These are phyloP conservation scores for Dianthus caryophyllus DNA, from an alignment of 148 eudicot genomes.

Conservation along the genomic window DNA sequence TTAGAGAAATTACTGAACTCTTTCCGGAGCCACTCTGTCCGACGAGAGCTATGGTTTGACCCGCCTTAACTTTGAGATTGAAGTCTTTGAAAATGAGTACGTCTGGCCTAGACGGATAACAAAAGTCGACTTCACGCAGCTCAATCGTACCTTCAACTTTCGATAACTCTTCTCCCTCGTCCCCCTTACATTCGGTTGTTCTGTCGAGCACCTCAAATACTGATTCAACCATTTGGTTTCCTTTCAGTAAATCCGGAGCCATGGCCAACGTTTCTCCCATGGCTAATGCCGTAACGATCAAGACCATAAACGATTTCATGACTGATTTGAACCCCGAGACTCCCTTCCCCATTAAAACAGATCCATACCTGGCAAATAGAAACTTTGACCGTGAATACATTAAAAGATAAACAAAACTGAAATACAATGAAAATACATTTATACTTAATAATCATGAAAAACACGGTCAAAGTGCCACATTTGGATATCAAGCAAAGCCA, in stretches of 20 bases:
- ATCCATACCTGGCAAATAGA: slow-evolving; percentile 79
- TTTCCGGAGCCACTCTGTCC: slow-evolving; percentile 98
- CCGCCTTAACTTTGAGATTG: slow-evolving; percentile 55
- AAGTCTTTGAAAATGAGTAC: slow-evolving; percentile 64
- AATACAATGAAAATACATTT: too few species aligned
- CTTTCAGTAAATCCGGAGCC: slow-evolving; percentile 93
- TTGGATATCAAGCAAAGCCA: too few species aligned
- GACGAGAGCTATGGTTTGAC: slow-evolving; percentile 86
- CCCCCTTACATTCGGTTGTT: slow-evolving; percentile 49
- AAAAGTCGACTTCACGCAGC: slow-evolving; percentile 63
- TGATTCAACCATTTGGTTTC: slow-evolving; percentile 91
- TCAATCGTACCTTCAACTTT: slow-evolving; percentile 75
- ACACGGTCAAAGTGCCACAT: too few species aligned
- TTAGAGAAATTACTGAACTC: slow-evolving; percentile 80
- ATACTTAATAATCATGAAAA: too few species aligned
- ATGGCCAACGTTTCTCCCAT: slow-evolving; percentile 95
- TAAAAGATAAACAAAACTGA: too few species aligned
- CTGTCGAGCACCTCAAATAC: slow-evolving; percentile 87
- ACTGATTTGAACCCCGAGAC: slow-evolving; percentile 73
- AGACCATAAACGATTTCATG: slow-evolving; percentile 93
- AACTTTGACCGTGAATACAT: too few species aligned
- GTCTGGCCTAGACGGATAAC: slow-evolving; percentile 91
- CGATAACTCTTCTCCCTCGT: slow-evolving; percentile 65
- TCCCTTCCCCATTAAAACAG: slow-evolving; percentile 79
- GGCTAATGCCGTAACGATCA: slow-evolving; percentile 88